Conservation (phyloP, 1,284 basidiomycete species). For the Tilletia horrida region DNA sequence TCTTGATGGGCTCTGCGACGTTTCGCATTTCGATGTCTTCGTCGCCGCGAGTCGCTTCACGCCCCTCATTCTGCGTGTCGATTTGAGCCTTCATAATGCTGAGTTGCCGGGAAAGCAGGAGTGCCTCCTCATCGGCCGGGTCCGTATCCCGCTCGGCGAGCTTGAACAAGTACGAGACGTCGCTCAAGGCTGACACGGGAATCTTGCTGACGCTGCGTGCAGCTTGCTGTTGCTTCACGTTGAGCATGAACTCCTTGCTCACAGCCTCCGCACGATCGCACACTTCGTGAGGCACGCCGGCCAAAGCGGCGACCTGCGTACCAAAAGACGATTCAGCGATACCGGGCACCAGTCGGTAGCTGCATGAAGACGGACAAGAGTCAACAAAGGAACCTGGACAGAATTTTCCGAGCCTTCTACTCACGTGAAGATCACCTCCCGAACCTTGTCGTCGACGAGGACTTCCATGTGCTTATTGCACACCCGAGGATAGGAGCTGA, state of each 20-base stretch:
- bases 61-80: conserved; percentile 10
- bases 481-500: conserved; percentile 49
- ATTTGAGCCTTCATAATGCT: conserved; percentile 42
- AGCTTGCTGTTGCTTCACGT: conserved; percentile 38
- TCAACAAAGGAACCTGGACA: too few species aligned
- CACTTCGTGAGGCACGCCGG: conserved; percentile 48
- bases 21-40: not conserved
- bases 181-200: conserved; percentile 42
- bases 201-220: conserved; percentile 41
- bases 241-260: conserved; percentile 44
- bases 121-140: conserved; percentile 18
- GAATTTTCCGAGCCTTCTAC: too few species aligned
- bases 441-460: conserved; percentile 47
- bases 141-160: conserved; percentile 20
- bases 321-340: conserved; percentile 85
- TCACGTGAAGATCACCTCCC: conserved; percentile 52
- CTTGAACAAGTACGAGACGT: conserved; percentile 50
- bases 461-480: conserved; percentile 55
- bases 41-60: not conserved
- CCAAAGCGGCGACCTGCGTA: conserved; percentile 52
- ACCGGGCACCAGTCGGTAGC: conserved; percentile 50
- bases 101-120: conserved; percentile 32
- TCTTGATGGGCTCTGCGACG: not conserved
- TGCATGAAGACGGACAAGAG: conserved; percentile 19
- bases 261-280: conserved; percentile 48